Percentiles rank a stretch among this genome's conserved stretches.
phyloP scores from a whole-genome alignment of 1,139 yeast species.

The Blastobotrys serpentis region DNA sequence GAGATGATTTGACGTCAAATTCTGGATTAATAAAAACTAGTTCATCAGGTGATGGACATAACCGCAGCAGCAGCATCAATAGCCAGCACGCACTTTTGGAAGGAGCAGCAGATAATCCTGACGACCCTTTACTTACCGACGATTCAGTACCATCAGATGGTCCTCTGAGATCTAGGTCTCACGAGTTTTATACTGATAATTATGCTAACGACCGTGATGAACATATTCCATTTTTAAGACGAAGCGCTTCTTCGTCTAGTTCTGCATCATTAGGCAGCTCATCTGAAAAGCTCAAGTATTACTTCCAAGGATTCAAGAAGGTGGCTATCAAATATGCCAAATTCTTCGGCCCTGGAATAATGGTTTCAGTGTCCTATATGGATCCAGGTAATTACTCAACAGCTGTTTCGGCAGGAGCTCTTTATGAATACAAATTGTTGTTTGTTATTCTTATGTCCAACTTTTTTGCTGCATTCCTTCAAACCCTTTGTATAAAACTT shows the following conservation, averaged over 20 bases:
- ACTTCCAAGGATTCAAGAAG: conserved; percentile 1
- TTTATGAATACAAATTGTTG: conserved; percentile 75
- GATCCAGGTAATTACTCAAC: conserved; percentile 98
- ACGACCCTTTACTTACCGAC: not conserved
- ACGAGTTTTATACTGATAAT: not conserved
- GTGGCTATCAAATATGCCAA: conserved; percentile 50
- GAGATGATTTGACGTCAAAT: conserved; percentile 27
- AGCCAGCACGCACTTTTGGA: not conserved
- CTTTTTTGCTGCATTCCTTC: conserved; percentile 82
- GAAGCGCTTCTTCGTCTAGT: not conserved
- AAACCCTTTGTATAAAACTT: conserved; percentile 76
- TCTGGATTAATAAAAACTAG: conserved; percentile 8
- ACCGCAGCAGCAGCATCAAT: not conserved
- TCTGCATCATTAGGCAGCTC: not conserved
- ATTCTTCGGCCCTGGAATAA: conserved; percentile 88
- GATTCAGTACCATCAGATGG: too few relatives aligned
- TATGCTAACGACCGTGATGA: conserved; percentile 6
- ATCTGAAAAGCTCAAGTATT: conserved; percentile 5
- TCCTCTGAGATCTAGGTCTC: conserved; percentile 7
- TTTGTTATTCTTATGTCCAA: conserved; percentile 81
- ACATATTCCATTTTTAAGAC: conserved; percentile 6
- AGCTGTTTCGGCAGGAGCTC: conserved; percentile 90
- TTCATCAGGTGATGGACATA: not conserved
- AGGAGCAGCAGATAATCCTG: not conserved
- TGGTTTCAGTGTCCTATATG: conserved; percentile 95